These are phyloP conservation scores for Metschnikowia corniflorae DNA, from an alignment of 805 yeast species.

Conservation along the genomic window DNA sequence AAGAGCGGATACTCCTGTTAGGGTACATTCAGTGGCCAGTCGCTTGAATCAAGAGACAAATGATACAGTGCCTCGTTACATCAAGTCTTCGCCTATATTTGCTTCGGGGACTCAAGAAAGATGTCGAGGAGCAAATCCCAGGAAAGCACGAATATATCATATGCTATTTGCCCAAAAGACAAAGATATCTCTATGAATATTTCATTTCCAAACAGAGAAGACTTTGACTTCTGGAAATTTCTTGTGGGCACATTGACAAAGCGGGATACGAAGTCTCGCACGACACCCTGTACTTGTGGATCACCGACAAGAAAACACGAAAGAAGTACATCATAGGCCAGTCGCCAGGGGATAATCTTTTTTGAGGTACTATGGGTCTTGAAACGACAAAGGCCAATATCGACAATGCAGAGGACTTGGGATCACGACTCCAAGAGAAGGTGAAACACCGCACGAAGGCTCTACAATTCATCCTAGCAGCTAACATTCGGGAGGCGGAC, in stretches of 20 bases:
- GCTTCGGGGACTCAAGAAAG: conserved; percentile 86
- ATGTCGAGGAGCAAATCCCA: conserved; percentile 99
- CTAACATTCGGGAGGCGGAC: neutral
- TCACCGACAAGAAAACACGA: neutral
- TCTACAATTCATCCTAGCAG: neutral
- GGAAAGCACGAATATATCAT: conserved; percentile 94
- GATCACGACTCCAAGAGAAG: neutral
- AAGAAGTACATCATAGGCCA: neutral
- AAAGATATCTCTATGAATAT: conserved; percentile 87
- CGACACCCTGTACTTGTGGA: neutral
- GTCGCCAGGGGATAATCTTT: neutral
- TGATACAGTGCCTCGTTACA: conserved; percentile 83
- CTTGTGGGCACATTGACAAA: neutral
- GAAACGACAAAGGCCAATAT: neutral
- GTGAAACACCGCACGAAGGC: neutral
- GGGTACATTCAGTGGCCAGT: no score
- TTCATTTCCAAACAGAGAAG: no score
- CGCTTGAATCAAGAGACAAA: conserved; percentile 83
- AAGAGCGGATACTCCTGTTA: no score
- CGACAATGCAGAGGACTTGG: neutral
- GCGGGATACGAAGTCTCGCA: neutral
- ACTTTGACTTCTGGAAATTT: no score
- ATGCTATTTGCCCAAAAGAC: conserved; percentile 86
- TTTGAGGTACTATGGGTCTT: neutral
- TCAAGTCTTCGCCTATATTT: conserved; percentile 92